Conservation (phyloP, 1,139 yeast species). For the Magnusiomyces suaveolens region DNA sequence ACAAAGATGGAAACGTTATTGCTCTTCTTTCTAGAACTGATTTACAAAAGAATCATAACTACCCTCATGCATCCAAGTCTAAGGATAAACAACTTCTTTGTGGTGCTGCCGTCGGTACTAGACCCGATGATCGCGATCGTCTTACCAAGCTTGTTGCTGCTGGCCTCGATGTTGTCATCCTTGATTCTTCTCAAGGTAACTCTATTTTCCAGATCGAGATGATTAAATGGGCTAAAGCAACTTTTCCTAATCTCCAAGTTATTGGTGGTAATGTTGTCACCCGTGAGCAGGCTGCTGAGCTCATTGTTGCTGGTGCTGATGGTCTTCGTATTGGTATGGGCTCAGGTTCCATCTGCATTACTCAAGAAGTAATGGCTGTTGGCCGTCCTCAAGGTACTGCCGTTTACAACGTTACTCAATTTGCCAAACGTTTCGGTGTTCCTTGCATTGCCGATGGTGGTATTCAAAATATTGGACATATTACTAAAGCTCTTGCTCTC, state of each 20-base stretch:
- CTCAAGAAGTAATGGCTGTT: constrained; percentile 99
- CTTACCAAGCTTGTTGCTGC: constrained; percentile 79
- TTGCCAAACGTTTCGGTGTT: constrained; percentile 81
- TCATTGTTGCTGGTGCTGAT: constrained; percentile 95
- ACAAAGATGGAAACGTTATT: constrained; percentile 61
- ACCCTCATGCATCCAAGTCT: constrained; percentile 92
- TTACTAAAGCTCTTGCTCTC: constrained; percentile 88
- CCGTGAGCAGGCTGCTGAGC: constrained; percentile 95
- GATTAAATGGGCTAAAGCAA: constrained; percentile 82
- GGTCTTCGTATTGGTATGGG: constrained; percentile 99
- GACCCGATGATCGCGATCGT: constrained; percentile 81
- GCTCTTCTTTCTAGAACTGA: constrained; percentile 92
- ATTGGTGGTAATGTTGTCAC: constrained; percentile 98
- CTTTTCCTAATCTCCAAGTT: constrained; percentile 70
- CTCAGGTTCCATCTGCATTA: constrained; percentile 96
- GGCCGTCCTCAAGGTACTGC: constrained; percentile 99
- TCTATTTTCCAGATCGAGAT: constrained; percentile 88
- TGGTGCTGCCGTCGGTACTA: constrained; percentile 98
- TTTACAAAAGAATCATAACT: constrained; percentile 88
- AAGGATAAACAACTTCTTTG: constrained; percentile 87
- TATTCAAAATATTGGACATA: constrained; percentile 96
- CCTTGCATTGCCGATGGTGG: constrained; percentile 99
- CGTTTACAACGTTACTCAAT: constrained; percentile 76
- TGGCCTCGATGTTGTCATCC: constrained; percentile 90
- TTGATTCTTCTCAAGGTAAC: constrained; percentile 97